A percentile compares a stretch with the other conserved stretches of the same genome.
These are phyloP conservation scores for Candida pseudoviswanathii DNA, from an alignment of 1,139 yeast species.

Conservation along the genomic window DNA sequence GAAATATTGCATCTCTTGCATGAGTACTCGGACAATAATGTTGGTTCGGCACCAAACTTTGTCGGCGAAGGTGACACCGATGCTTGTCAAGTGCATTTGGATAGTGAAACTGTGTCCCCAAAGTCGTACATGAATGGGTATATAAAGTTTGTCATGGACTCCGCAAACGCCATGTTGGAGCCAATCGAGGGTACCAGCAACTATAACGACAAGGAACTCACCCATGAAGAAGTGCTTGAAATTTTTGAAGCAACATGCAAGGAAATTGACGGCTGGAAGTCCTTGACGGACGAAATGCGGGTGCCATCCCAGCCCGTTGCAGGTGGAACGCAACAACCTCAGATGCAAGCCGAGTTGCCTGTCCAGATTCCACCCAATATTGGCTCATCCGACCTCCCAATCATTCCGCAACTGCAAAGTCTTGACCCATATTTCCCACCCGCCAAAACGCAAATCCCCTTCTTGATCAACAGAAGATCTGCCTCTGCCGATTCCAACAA, in stretches of 20 bases:
- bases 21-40: conserved; percentile 6
- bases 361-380: neutral
- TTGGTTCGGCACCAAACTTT: neutral
- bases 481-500: conserved; percentile 12
- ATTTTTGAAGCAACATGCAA: conserved; percentile 17
- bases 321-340: neutral
- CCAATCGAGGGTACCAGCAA: conserved; percentile 1
- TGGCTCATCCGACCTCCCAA: neutral
- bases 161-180: conserved; percentile 6
- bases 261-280: conserved; percentile 18
- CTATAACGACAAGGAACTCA: conserved; percentile 5
- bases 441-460: neutral
- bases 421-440: conserved; percentile 7
- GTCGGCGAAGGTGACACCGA: neutral
- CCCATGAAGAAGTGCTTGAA: conserved; percentile 14
- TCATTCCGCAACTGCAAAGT: conserved; percentile 3
- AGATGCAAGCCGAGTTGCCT: neutral
- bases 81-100: neutral
- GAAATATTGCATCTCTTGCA: conserved; percentile 10
- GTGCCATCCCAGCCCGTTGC: neutral
- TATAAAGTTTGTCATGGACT: conserved; percentile 13
- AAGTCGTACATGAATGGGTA: conserved; percentile 13
- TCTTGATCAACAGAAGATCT: conserved; percentile 10
- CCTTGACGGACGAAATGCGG: neutral
- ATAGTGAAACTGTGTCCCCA: conserved; percentile 11